Conservation (phyloP, 306 rosid species). For the Fagus crenata region DNA sequence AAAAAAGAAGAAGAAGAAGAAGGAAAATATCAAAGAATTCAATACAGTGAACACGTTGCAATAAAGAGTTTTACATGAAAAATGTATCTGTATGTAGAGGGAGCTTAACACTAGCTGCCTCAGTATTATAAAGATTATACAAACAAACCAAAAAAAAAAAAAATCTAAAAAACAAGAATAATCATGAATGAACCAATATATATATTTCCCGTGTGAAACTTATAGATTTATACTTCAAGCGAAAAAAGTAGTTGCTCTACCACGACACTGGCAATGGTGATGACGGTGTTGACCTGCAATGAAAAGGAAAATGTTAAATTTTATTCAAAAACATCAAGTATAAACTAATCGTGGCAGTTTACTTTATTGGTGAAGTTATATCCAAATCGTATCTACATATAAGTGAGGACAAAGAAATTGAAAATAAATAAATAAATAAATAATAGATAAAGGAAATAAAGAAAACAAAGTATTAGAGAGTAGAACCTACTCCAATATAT, state of each 20-base stretch:
- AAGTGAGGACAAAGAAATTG: too few species aligned
- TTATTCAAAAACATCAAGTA: neutral
- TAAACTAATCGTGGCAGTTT: neutral
- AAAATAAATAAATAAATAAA: neutral
- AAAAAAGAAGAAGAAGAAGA: neutral
- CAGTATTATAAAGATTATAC: slow-evolving; percentile 21
- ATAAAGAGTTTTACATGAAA: neutral
- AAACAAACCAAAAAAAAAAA: slow-evolving; percentile 22
- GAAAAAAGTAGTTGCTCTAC: slow-evolving; percentile 36
- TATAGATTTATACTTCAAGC: slow-evolving; percentile 6
- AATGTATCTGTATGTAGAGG: slow-evolving; percentile 1
- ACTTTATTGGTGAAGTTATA: neutral
- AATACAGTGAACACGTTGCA: neutral
- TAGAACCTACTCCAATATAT: slow-evolving; percentile 63
- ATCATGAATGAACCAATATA: slow-evolving; percentile 32
- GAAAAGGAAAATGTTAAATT: slow-evolving; percentile 9
- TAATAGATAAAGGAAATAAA: neutral
- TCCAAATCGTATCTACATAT: too few species aligned
- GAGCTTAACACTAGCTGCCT: slow-evolving; percentile 10
- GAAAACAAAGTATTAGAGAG: slow-evolving; percentile 5
- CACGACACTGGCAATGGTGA: slow-evolving; percentile 37
- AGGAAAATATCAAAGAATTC: neutral
- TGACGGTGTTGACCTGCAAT: slow-evolving; percentile 63
- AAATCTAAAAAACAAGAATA: neutral
- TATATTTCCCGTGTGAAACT: slow-evolving; percentile 4